phyloP scores from a whole-genome alignment of 257 asterid species.

The Salvia rosmarinus region DNA sequence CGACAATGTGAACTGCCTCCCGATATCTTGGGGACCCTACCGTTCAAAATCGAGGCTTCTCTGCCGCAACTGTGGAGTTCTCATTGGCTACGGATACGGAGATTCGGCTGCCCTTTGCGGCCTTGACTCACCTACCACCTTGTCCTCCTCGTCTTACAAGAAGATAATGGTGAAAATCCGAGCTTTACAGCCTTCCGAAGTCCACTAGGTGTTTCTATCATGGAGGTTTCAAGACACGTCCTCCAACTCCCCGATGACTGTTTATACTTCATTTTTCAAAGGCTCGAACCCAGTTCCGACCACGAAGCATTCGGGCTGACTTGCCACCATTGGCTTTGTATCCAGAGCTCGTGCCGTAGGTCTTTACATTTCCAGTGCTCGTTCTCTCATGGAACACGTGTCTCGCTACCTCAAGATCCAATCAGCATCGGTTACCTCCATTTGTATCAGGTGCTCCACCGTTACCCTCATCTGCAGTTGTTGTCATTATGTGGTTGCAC shows the following conservation, averaged over 20 bases:
- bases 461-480: conserved; percentile 53
- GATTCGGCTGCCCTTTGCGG: conserved; percentile 68
- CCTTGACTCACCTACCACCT: conserved; percentile 63
- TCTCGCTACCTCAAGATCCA: conserved; percentile 46
- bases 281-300: conserved; percentile 53
- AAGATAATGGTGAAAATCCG: conserved; percentile 62
- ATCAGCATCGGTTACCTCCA: conserved; percentile 45
- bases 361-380: conserved; percentile 69
- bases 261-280: conserved; percentile 51
- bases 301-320: conserved; percentile 75
- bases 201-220: conserved; percentile 33
- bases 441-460: conserved; percentile 50
- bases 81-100: conserved; percentile 68
- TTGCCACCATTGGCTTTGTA: conserved; percentile 66
- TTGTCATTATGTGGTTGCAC: conserved; percentile 70
- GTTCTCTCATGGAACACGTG: conserved; percentile 38
- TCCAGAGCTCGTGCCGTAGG: conserved; percentile 63
- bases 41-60: conserved; percentile 72
- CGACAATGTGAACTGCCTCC: conserved; percentile 67
- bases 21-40: conserved; percentile 58
- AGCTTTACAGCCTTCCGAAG: conserved; percentile 65
- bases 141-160: conserved; percentile 60
- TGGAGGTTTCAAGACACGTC: conserved; percentile 45
- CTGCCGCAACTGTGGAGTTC: conserved; percentile 74
- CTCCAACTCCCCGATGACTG: conserved; percentile 66